A percentile compares a stretch with the other conserved stretches of the same genome.
Conservation (phyloP, 345 rosid genomes). For the Euclidium syriacum region DNA sequence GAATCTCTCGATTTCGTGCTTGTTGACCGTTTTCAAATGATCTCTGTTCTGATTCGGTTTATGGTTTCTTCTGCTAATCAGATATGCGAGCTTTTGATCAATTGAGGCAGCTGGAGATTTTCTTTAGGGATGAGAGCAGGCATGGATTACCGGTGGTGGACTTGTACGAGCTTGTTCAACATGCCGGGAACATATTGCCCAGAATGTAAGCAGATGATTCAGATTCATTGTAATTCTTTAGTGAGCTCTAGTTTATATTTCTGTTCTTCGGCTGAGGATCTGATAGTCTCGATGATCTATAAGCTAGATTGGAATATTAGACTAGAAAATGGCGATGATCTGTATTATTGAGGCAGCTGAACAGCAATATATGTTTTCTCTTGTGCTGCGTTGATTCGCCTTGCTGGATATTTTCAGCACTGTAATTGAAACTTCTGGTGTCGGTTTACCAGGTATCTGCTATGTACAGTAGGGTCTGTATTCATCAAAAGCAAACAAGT, state of each 20-base stretch:
- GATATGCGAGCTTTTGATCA: constrained; percentile 93
- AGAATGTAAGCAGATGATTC: constrained; percentile 52
- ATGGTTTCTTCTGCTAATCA: constrained; percentile 12
- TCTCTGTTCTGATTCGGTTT: not conserved
- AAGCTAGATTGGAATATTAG: not conserved
- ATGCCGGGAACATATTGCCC: constrained; percentile 91
- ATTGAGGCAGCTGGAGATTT: constrained; percentile 75
- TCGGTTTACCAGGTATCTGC: constrained; percentile 57
- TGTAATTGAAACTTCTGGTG: constrained; percentile 4
- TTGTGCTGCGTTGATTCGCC: not conserved
- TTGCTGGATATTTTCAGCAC: not conserved
- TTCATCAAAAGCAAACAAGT: constrained; percentile 85
- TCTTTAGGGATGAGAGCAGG: constrained; percentile 74
- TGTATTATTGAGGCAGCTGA: too few species aligned
- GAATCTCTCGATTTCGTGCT: constrained; percentile 14
- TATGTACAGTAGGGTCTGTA: constrained; percentile 89
- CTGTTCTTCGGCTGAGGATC: constrained; percentile 1
- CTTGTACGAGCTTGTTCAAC: constrained; percentile 90
- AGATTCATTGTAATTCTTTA: not conserved
- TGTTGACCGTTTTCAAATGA: constrained; percentile 2
- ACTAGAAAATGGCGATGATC: not conserved
- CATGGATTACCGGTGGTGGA: constrained; percentile 74
- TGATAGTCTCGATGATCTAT: not conserved
- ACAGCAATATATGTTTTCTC: too few species aligned
- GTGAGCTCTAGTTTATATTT: not conserved